These are phyloP conservation scores for Xanthoconium separans DNA, from an alignment of 1,284 basidiomycete genomes.

Conservation along the genomic window DNA sequence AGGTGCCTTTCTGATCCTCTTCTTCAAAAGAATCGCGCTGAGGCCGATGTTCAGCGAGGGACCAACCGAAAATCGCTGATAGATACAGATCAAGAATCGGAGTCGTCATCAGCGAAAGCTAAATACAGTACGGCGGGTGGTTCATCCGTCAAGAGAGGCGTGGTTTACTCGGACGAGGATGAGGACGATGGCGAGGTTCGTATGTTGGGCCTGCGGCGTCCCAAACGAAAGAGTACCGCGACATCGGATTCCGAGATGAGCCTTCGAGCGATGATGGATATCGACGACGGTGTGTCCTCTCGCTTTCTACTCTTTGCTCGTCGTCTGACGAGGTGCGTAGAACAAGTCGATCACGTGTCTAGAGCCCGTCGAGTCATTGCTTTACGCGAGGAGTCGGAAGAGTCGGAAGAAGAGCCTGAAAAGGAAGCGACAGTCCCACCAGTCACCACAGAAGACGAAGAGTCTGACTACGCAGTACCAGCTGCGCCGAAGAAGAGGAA, in stretches of 20 bases:
- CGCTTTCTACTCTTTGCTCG: background rate
- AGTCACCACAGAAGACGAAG: constrained; percentile 28
- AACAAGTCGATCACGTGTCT: background rate
- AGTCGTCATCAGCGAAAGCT: constrained; percentile 8
- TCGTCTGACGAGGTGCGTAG: background rate
- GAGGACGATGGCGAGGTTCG: constrained; percentile 46
- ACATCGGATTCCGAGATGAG: constrained; percentile 41
- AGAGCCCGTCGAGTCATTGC: constrained; percentile 42
- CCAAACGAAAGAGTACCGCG: constrained; percentile 12
- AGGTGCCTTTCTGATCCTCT: constrained; percentile 6
- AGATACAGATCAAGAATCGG: constrained; percentile 51
- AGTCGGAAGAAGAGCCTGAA: constrained; percentile 21
- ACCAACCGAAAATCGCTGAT: constrained; percentile 53
- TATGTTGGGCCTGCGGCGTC: constrained; percentile 20
- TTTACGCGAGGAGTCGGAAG: constrained; percentile 23
- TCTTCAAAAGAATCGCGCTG: constrained; percentile 8
- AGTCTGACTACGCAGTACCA: constrained; percentile 30
- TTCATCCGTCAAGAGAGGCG: constrained; percentile 41
- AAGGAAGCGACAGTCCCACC: constrained; percentile 21
- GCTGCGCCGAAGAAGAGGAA: constrained; percentile 50
- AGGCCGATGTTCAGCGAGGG: constrained; percentile 44
- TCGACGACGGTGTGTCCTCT: constrained; percentile 59
- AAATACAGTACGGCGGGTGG: constrained; percentile 19
- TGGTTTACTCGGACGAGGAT: constrained; percentile 58
- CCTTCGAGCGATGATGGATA: constrained; percentile 68